phyloP scores from a whole-genome alignment of 805 yeast genomes.

The Kregervanrija fluxuum region DNA sequence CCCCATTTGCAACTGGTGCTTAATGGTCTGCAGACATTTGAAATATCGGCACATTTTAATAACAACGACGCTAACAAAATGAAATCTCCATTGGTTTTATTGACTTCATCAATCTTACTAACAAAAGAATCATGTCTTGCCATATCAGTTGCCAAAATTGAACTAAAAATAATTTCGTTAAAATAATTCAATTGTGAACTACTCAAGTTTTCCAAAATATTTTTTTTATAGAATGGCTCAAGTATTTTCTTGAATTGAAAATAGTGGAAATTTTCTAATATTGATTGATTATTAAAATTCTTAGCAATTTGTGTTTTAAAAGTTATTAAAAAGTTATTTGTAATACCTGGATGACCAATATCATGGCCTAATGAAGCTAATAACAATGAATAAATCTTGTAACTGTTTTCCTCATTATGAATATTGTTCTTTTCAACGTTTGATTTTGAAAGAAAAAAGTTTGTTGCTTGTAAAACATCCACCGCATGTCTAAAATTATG shows the following conservation, averaged over 20 bases:
- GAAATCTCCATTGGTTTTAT: constrained; percentile 20
- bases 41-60: constrained; percentile 92
- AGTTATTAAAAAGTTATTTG: constrained; percentile 61
- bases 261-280: constrained; percentile 78
- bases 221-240: constrained; percentile 9
- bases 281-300: constrained; percentile 56
- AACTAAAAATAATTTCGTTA: constrained; percentile 10
- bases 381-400: constrained; percentile 42
- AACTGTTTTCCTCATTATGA: constrained; percentile 6
- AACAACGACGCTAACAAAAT: constrained; percentile 55
- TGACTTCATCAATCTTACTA: constrained; percentile 35
- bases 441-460: constrained; percentile 41
- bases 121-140: constrained; percentile 75
- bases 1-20: constrained; percentile 84
- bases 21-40: constrained; percentile 82
- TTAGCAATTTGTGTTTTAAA: constrained; percentile 56
- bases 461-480: constrained; percentile 89
- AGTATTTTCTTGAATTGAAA: constrained; percentile 47
- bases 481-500: constrained; percentile 95
- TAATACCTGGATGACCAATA: constrained; percentile 95
- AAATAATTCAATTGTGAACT: constrained; percentile 28
- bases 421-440: background rate
- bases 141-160: constrained; percentile 87
- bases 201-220: constrained; percentile 35
- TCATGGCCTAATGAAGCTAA: constrained; percentile 92